A percentile compares a stretch with the other conserved stretches of the same genome.
Conservation (phyloP, 164 flowering plant genomes). For the Piper betle region DNA sequence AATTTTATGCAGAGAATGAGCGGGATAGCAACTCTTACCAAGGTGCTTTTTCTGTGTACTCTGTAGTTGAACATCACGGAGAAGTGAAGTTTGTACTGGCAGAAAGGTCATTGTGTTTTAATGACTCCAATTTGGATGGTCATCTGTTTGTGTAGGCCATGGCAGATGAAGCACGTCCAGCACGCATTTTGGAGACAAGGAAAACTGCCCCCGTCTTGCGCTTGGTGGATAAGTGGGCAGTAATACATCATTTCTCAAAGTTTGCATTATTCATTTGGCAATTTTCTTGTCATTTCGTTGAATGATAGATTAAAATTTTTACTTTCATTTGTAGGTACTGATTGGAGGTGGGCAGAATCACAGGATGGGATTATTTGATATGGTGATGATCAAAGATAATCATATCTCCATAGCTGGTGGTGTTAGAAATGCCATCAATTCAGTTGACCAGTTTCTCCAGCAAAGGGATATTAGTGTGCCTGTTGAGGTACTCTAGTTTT, state of each 20-base stretch:
- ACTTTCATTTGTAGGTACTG: conserved; percentile 42
- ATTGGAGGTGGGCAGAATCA: conserved; percentile 96
- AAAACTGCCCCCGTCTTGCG: conserved; percentile 98
- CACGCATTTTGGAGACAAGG: conserved; percentile 79
- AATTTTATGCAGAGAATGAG: conserved; percentile 99
- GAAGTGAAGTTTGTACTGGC: background rate
- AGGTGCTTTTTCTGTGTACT: conserved; percentile 24
- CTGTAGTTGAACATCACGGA: background rate
- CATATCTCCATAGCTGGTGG: conserved; percentile 90
- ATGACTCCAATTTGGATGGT: too few species aligned
- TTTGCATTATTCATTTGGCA: conserved; percentile 2
- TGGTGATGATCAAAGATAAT: conserved; percentile 95
- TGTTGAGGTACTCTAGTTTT: conserved; percentile 52
- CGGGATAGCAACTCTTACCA: conserved; percentile 84
- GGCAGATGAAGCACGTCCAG: conserved; percentile 90
- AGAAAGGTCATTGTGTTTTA: too few species aligned
- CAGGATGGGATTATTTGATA: conserved; percentile 91
- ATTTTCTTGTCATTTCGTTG: background rate
- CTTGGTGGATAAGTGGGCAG: conserved; percentile 99
- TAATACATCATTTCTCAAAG: conserved; percentile 25
- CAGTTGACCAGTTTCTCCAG: conserved; percentile 60
- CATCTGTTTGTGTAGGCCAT: conserved; percentile 45
- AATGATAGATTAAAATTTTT: background rate
- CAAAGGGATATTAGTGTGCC: conserved; percentile 65
- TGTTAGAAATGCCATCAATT: conserved; percentile 52